Base-by-base conservation (phyloP, 2,329 filamentous ascomycete species). In the Ceratocystis ficicola region DNA sequence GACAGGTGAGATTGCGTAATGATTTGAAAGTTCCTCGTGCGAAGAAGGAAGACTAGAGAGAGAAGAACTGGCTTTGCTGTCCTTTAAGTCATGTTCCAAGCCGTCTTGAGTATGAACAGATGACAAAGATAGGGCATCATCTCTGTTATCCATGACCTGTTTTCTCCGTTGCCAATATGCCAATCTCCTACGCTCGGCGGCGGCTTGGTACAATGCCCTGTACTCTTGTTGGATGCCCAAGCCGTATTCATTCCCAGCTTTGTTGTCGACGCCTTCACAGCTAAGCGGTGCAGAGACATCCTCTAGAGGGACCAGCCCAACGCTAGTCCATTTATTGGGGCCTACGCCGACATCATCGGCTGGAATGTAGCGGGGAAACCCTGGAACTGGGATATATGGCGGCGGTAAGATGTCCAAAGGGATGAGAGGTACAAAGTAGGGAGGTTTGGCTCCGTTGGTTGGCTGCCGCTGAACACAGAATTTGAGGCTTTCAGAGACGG, bases 321-420 rank as follows among this genome's bases (percentile, higher is more conserved):
- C 55, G 15, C 15, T 36, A 8, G 17, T 10, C 55, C 55, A 59
- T 20, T 59, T n/a, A n/a, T 36, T 4, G 7, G 30, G 20, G 28
- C 41, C 50, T 22, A 15, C 28, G 10, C 25, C 68, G 1, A 75
- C 76, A 65, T 80, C 73, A 44, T 75, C 73, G 5, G 73, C 68
- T 2, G 69, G 69, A 12, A 81, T 72, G 63, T 74, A 69, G 5
- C 78, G 77, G 2, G 80, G 78, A 2, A 80, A 73, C 28, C 76
- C 78, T 44, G 74, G 66, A 10, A 81, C 70, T 4, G 77, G 72
- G 3, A 82, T 68, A 74, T 78, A 78, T 1, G 73, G 71, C 0
- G 73, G 71, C 0, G 81, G 81, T 0, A 84, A 76, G 68, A 82
- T 75, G 70, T 83, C 81, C 12, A 78, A 71, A 0, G 81, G 76